Conservation (phyloP, 805 yeast species). For the Ogataea naganishii region DNA sequence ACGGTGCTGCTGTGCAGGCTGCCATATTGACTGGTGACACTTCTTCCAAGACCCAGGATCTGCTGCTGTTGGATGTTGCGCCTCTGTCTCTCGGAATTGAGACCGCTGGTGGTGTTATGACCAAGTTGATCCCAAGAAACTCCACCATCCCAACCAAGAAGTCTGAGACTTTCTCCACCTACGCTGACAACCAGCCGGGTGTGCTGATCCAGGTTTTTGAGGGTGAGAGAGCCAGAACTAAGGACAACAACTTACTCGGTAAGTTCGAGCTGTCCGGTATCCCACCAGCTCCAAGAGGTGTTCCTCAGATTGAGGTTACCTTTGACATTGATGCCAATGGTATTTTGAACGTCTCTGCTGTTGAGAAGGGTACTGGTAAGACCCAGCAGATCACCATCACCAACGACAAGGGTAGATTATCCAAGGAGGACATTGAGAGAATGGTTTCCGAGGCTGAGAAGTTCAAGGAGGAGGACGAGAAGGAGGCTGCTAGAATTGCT, state of each 20-base stretch:
- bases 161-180: constrained; percentile 93
- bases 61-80: constrained; percentile 90
- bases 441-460: constrained; percentile 98
- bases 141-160: constrained; percentile 96
- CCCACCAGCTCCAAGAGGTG: constrained; percentile 99
- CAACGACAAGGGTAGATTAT: constrained; percentile 97
- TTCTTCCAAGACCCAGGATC: constrained; percentile 91
- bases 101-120: constrained; percentile 99
- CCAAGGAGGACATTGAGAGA: constrained; percentile 95
- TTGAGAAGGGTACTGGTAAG: constrained; percentile 98
- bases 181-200: constrained; percentile 98
- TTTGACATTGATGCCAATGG: constrained; percentile 97
- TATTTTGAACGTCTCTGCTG: constrained; percentile 90
- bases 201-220: constrained; percentile 94
- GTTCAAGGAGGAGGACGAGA: constrained; percentile 93
- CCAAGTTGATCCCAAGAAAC: constrained; percentile 97
- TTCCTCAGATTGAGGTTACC: constrained; percentile 95
- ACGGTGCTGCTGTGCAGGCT: constrained; percentile 99
- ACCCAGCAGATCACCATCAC: constrained; percentile 95
- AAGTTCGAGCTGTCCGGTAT: constrained; percentile 94
- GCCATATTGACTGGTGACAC: constrained; percentile 95
- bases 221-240: constrained; percentile 97
- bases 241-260: constrained; percentile 94
- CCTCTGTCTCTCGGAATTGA: constrained; percentile 97
- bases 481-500: constrained; percentile 85